Base-by-base conservation (phyloP, 2,329 filamentous ascomycete genomes). In the Fusarium odoratissimum region DNA sequence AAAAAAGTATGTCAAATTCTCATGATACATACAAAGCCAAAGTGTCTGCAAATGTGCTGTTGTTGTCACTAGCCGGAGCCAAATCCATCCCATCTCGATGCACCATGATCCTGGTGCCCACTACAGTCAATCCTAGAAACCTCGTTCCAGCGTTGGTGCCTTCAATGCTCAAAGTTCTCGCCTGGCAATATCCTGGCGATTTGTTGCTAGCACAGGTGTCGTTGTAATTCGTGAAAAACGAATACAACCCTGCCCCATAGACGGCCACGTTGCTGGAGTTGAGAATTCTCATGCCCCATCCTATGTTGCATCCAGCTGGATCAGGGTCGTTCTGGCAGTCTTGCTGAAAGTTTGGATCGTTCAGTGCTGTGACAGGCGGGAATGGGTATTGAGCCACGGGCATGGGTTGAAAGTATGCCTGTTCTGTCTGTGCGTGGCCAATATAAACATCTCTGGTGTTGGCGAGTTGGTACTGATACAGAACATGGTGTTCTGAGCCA, bases 381-480 rank as follows among this genome's bases (percentile, higher is more conserved):
- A 92, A 93, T 2, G 90, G 91, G 12, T 82, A 82, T 1, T 86
- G 84, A 0, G 91, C 89, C 49, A 82, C 82, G 0, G 91, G 91
- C 76, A 87, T 89, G 30, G 91, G 89, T 79, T 93, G 91, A 81
- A 89, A 93, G 81, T 94, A 94, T 1, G 91, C 88, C 8, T 91
- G 91, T 80, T 93, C 91, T 55, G 91, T 91, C 78, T 94, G 91
- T 52, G 91, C 87, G 74, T 90, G 86, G 23, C 89, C 90, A 76
- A 90, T 87, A 79, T 88, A 91, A 60, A 92, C 81, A 75, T 93
- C 87, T 49, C 85, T 84, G 8, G 91, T 90, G 55, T 85, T 83
- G 73, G 84, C 82, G 57, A 93, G 83, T 75, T 93, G 89, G 79
- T 93, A 93, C 79, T 93, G 90, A 78, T 91, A 92, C n/a, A 92